Conservation (phyloP, 2,329 filamentous ascomycete species). For the Colletotrichum agaves region DNA sequence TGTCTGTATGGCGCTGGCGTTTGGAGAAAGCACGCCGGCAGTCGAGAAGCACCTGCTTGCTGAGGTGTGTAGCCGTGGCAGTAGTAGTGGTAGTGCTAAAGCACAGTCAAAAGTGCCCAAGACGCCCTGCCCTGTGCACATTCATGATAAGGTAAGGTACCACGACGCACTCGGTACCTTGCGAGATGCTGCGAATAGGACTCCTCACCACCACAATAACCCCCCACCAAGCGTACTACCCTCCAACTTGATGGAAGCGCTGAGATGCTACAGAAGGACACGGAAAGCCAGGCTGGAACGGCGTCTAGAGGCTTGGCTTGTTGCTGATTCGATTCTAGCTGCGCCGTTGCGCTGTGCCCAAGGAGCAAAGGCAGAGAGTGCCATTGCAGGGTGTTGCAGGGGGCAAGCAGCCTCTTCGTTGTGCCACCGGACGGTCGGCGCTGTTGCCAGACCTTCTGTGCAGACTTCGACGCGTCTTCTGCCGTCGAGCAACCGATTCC, state of each 20-base stretch:
- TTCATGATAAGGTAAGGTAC: slow-evolving; percentile 20
- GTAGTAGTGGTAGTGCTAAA: neutral
- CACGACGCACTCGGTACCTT: neutral
- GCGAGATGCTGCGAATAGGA: slow-evolving; percentile 7
- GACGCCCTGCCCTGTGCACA: neutral
- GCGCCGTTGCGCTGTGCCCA: slow-evolving; percentile 22
- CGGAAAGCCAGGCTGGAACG: slow-evolving; percentile 2
- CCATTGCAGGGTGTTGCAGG: slow-evolving; percentile 28
- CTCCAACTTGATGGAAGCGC: slow-evolving; percentile 16
- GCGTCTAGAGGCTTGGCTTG: slow-evolving; percentile 11
- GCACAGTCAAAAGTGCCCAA: slow-evolving; percentile 4
- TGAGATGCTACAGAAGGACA: slow-evolving; percentile 28
- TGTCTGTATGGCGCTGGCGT: neutral
- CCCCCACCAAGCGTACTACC: slow-evolving; percentile 15
- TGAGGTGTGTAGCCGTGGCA: no score
- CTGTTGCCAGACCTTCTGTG: slow-evolving; percentile 29
- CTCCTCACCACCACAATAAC: slow-evolving; percentile 4
- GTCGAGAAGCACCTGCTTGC: neutral
- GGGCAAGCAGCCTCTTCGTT: slow-evolving; percentile 16
- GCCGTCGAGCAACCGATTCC: slow-evolving; percentile 14
- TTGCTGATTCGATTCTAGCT: neutral
- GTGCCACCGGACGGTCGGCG: slow-evolving; percentile 22
- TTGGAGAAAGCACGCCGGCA: slow-evolving; percentile 17
- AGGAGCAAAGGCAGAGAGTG: slow-evolving; percentile 14
- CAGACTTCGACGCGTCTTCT: slow-evolving; percentile 37